Conservation (phyloP, 257 asterid species). For the Datura wrightii region DNA sequence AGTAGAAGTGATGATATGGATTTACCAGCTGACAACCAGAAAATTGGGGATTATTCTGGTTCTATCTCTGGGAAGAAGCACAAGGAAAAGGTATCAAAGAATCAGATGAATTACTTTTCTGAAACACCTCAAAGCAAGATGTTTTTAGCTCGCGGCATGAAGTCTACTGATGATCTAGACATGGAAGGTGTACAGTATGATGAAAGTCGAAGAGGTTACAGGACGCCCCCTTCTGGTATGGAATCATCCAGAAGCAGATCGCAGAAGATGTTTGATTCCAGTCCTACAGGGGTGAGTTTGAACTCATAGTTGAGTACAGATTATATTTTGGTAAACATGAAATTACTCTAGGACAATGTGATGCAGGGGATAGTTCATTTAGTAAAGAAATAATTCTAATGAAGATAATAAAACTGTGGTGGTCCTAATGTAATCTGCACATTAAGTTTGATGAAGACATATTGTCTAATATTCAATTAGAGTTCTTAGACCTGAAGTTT, state of each 20-base stretch:
- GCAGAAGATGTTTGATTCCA: conserved; percentile 62
- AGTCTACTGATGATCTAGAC: conserved; percentile 71
- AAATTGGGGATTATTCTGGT: conserved; percentile 70
- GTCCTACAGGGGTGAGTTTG: conserved; percentile 72
- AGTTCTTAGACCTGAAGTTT: conserved; percentile 23
- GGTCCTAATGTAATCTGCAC: conserved; percentile 17
- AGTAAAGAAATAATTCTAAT: not conserved
- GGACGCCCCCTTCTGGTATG: conserved; percentile 65
- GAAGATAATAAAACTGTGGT: not conserved
- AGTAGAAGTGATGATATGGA: conserved; percentile 99
- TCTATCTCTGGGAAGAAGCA: conserved; percentile 70
- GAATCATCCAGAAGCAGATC: conserved; percentile 80
- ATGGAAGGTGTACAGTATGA: conserved; percentile 68
- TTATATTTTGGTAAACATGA: not conserved
- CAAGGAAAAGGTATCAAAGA: conserved; percentile 61
- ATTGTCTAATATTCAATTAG: not conserved
- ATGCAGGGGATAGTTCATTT: conserved; percentile 22
- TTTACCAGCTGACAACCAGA: conserved; percentile 62
- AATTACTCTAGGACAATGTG: conserved; percentile 10
- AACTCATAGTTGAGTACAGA: conserved; percentile 9
- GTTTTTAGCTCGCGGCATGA: conserved; percentile 65
- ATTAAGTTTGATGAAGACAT: not conserved
- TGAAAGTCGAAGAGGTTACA: conserved; percentile 65
- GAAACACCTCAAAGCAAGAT: conserved; percentile 65
- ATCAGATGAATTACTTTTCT: conserved; percentile 66